phyloP scores from a whole-genome alignment of 805 yeast genomes.

The Wickerhamomyces chaumierensis region DNA sequence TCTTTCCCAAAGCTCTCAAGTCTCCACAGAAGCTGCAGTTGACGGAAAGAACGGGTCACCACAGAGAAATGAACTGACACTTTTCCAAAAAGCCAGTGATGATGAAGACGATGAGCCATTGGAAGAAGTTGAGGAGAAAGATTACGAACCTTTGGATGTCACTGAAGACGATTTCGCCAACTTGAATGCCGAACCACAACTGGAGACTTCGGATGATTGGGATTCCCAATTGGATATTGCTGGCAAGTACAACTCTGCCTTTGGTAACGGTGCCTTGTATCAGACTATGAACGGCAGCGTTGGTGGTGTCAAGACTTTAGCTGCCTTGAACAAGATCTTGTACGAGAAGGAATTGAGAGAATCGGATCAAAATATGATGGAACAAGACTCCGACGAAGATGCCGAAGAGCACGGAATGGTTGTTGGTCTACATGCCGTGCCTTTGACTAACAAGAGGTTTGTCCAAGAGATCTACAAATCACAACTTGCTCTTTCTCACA shows the following conservation, averaged over 20 bases:
- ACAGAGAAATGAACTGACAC: too few species aligned
- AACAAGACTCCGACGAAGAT: conserved; percentile 16
- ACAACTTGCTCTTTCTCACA: conserved; percentile 15
- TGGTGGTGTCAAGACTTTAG: conserved; percentile 16
- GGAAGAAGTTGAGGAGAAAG: conserved; percentile 38
- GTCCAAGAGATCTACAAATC: conserved; percentile 12
- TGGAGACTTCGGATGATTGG: conserved; percentile 53
- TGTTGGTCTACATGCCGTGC: background rate
- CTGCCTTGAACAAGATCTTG: conserved; percentile 34
- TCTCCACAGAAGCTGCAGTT: too few species aligned
- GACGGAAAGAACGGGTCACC: too few species aligned
- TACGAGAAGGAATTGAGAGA: conserved; percentile 23
- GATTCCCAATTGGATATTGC: conserved; percentile 48
- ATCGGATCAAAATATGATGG: conserved; percentile 20
- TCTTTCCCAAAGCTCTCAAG: too few species aligned
- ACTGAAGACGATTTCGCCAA: conserved; percentile 34
- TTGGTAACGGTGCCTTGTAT: conserved; percentile 7
- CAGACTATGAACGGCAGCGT: conserved; percentile 15
- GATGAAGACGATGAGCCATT: conserved; percentile 14
- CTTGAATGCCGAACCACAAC: conserved; percentile 30
- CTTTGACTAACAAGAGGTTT: background rate
- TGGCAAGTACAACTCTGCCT: conserved; percentile 16
- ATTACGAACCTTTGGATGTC: conserved; percentile 55
- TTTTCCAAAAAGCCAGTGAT: too few species aligned
- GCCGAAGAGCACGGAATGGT: conserved; percentile 6